Evolutionary conservation across 805 yeast species (phyloP).

Genomic region (Vanderwaltozyma yarrowii): DNA sequence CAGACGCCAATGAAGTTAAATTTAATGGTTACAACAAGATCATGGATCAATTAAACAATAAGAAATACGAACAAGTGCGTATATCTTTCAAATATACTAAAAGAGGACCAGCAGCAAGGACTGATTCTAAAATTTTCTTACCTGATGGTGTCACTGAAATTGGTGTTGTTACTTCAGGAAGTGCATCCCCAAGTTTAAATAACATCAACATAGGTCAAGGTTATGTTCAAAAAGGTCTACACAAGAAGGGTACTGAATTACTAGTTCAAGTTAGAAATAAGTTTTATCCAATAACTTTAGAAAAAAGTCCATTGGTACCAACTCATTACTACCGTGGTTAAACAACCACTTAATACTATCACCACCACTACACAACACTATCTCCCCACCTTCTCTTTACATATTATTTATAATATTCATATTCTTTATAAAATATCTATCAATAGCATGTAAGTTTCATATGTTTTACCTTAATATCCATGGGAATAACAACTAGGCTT

Average conservation of each 20-base stretch:
- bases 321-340: conserved; percentile 53
- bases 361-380: neutral
- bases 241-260: conserved; percentile 66
- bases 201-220: conserved; percentile 85
- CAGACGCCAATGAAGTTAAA: conserved; percentile 23
- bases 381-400: neutral
- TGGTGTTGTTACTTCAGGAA: conserved; percentile 46
- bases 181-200: conserved; percentile 57
- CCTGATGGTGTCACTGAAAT: conserved; percentile 47
- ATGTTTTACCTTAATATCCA: too few species aligned
- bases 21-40: conserved; percentile 76
- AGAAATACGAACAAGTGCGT: conserved; percentile 47
- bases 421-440: too few species aligned
- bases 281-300: conserved; percentile 60
- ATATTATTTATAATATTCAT: too few species aligned
- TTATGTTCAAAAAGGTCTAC: conserved; percentile 59
- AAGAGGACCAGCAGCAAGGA: conserved; percentile 90
- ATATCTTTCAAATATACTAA: conserved; percentile 56
- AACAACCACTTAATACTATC: neutral
- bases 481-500: too few species aligned
- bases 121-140: conserved; percentile 54
- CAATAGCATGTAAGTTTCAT: too few species aligned
- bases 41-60: conserved; percentile 58
- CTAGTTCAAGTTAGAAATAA: conserved; percentile 78
- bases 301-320: conserved; percentile 76